These are phyloP conservation scores for Cystofilobasidium capitatum DNA, from an alignment of 768 basidiomycete species.

Conservation along the genomic window DNA sequence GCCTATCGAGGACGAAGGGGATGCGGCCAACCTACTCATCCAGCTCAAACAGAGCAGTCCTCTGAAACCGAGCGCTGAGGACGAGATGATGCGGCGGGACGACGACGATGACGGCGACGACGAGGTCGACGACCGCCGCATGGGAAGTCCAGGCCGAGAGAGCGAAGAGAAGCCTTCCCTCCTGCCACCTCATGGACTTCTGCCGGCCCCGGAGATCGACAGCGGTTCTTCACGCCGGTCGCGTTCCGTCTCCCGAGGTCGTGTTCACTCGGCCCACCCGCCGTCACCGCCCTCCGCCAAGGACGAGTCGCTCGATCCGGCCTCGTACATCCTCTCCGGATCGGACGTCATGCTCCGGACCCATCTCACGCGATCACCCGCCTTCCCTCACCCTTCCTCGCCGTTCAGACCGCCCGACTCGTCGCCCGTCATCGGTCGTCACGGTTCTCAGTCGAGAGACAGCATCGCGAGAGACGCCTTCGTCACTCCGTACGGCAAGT, in stretches of 20 bases:
- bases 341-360: not conserved
- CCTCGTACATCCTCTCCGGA: not conserved
- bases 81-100: not conserved
- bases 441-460: not conserved
- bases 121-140: not conserved
- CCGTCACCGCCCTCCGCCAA: not conserved
- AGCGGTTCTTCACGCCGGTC: not conserved
- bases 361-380: not conserved
- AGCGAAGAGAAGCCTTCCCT: not conserved
- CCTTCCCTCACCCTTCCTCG: not conserved
- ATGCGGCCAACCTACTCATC: not conserved
- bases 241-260: slow-evolving; percentile 1
- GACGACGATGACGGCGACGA: not conserved
- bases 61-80: not conserved
- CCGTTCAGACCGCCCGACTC: not conserved
- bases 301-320: not conserved
- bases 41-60: slow-evolving; percentile 11
- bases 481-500: not conserved
- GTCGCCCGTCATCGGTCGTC: slow-evolving; percentile 3
- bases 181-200: not conserved
- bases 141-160: no score
- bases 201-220: not conserved
- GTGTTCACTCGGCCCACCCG: no score
- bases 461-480: not conserved
- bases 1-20: not conserved